Percentiles rank a stretch among this genome's conserved stretches.
Evolutionary conservation across 2,329 filamentous ascomycete species (phyloP).

Genomic region (Scolecobasidium constrictum): DNA sequence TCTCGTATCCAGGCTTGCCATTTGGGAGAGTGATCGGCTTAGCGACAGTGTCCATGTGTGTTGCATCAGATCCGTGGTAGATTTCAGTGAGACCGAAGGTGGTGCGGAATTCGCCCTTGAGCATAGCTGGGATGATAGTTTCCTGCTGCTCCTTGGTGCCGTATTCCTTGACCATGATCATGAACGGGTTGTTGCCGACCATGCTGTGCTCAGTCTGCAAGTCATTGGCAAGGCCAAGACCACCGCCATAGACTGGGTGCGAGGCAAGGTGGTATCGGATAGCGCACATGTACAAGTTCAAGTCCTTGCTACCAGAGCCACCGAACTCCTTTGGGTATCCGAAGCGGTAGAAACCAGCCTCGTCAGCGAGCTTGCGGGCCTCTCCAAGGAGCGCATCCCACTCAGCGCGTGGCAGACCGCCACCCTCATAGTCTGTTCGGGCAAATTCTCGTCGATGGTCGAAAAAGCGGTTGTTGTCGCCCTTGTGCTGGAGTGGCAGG

Average conservation of each 20-base stretch:
- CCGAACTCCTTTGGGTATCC: slow-evolving; percentile 45
- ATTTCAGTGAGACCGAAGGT: slow-evolving; percentile 54
- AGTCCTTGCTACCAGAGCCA: slow-evolving; percentile 30
- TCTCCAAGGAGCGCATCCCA: slow-evolving; percentile 46
- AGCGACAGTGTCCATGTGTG: slow-evolving; percentile 48
- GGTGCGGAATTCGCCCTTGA: slow-evolving; percentile 42
- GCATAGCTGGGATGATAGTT: slow-evolving; percentile 40
- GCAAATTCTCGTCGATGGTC: slow-evolving; percentile 52
- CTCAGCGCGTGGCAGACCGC: slow-evolving; percentile 44
- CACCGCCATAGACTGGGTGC: slow-evolving; percentile 26
- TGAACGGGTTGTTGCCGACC: slow-evolving; percentile 51
- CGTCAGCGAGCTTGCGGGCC: slow-evolving; percentile 41
- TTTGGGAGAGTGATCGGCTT: slow-evolving; percentile 18
- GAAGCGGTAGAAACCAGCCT: slow-evolving; percentile 50
- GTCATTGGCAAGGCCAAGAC: slow-evolving; percentile 50
- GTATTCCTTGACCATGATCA: slow-evolving; percentile 52
- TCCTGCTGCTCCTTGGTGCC: slow-evolving; percentile 43
- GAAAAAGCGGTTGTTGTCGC: slow-evolving; percentile 55
- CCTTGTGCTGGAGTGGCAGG: slow-evolving; percentile 40
- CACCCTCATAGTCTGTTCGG: slow-evolving; percentile 49
- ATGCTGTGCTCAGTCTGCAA: slow-evolving; percentile 53
- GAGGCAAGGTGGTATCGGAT: slow-evolving; percentile 51
- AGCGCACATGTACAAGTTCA: slow-evolving; percentile 53
- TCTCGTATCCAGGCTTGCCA: slow-evolving; percentile 37
- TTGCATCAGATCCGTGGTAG: slow-evolving; percentile 53